Conservation (phyloP, 352 stramenopile species). For the Globisporangium canariense region DNA sequence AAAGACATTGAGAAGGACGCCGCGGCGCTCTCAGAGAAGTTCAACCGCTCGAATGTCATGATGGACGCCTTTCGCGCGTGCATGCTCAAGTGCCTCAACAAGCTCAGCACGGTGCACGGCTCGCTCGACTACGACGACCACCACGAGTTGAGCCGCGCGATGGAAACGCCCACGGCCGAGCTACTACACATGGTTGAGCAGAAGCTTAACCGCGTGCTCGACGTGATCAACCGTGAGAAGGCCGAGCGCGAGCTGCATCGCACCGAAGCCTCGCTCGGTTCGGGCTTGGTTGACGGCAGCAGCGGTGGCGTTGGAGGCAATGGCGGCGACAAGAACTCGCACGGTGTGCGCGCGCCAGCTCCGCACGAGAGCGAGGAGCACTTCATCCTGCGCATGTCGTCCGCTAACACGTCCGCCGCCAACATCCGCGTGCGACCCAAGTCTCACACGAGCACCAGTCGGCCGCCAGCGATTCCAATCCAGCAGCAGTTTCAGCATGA, state of each 20-base stretch:
- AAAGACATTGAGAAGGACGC: conserved; percentile 85
- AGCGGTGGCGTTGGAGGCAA: conserved; percentile 18
- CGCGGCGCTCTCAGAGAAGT: conserved; percentile 56
- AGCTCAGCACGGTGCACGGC: conserved; percentile 68
- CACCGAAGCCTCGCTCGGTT: conserved; percentile 41
- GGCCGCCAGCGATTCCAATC: conserved; percentile 20
- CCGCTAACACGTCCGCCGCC: conserved; percentile 49
- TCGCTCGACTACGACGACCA: conserved; percentile 76
- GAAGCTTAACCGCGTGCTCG: conserved; percentile 76
- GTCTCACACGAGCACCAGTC: conserved; percentile 33
- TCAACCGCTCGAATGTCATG: conserved; percentile 72
- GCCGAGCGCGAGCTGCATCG: conserved; percentile 78
- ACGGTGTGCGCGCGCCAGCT: conserved; percentile 51
- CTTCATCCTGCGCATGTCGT: conserved; percentile 83
- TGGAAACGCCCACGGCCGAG: conserved; percentile 65
- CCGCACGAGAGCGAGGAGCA: conserved; percentile 76
- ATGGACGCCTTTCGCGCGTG: conserved; percentile 81
- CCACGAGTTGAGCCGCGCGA: conserved; percentile 61
- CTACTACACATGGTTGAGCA: conserved; percentile 79
- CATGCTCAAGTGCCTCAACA: conserved; percentile 78
- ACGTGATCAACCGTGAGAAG: conserved; percentile 83
- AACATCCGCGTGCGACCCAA: conserved; percentile 81
- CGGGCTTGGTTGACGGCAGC: conserved; percentile 5
- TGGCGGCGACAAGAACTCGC: conserved; percentile 27
- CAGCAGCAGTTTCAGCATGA: conserved; percentile 8